Base-by-base conservation (phyloP, 441 rosid species). In the Populus hybrid region DNA sequence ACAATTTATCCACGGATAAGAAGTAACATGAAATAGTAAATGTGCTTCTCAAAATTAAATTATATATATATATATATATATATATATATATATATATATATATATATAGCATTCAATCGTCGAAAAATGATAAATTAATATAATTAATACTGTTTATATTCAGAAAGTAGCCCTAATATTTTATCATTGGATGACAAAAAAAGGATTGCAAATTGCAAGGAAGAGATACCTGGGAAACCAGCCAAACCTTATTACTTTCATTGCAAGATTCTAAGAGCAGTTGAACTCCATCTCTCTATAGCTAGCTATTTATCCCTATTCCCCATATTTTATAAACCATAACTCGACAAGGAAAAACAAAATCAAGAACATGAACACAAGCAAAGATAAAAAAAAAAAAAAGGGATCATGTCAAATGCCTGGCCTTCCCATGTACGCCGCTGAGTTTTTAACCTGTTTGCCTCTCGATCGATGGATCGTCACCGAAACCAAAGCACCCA, bases 401-500 rank as follows among this genome's bases (percentile, higher is more conserved):
- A 42, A 30, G 4, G 32, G 32, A 30, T 30, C 32, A 30, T 30
- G 59, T 9, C 10, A 64, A 61, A 73, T 87, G 92, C 92, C 90
- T 89, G 92, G 92, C 92, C 82, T 84, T 86, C 86, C 89, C 92
- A 73, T 86, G 90, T 89, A 89, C 90, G 92, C 92, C 90, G 74
- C 82, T 32, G 57, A 73, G 64, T 64, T 61, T 36, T 67, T 73
- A 8, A 28, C 6, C 1, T 6, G 28, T 34, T 34, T 4, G 67
- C 57, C 32, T 30, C 32, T 30, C 32, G 32, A 30, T 77, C 65
- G 73, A 42, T 64, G 82, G 76, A 78, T 35, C 72, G 68, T 80
- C 73, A 76, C 69, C 72, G 72, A 69, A 70, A 72, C 77, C 35
- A 57, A 3, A 30, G 32, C 10, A 73, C 21, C 59, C n/a, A 1